phyloP scores from a whole-genome alignment of 495 filamentous ascomycete genomes.

The Podospora pseudocomata region DNA sequence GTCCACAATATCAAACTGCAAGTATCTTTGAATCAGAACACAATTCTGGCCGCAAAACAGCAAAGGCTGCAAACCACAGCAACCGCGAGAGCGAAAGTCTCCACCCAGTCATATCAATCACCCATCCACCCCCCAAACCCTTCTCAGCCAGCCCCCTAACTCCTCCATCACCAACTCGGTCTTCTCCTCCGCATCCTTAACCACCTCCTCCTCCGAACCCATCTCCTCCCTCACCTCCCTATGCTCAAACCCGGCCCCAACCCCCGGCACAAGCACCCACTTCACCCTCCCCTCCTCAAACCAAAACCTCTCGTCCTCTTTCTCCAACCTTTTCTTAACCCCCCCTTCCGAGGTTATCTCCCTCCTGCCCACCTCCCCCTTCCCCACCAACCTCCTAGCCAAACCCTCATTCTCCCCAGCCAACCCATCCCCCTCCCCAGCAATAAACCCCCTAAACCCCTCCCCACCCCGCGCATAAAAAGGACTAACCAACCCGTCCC shows the following conservation, averaged over 20 bases:
- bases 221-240: conserved; percentile 23
- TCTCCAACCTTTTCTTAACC: conserved; percentile 12
- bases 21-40: background rate
- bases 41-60: conserved; percentile 1
- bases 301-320: conserved; percentile 31
- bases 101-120: background rate
- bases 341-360: conserved; percentile 1
- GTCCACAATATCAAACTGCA: conserved; percentile 1
- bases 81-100: too few species aligned
- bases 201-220: conserved; percentile 26
- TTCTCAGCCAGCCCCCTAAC: conserved; percentile 32
- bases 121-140: conserved; percentile 24
- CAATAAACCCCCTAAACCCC: conserved; percentile 46
- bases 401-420: conserved; percentile 37
- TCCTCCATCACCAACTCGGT: conserved; percentile 25
- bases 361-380: conserved; percentile 21
- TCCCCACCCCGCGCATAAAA: conserved; percentile 26
- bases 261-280: conserved; percentile 41
- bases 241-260: conserved; percentile 38
- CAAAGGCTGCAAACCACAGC: background rate
- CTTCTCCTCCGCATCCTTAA: conserved; percentile 37
- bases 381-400: conserved; percentile 29
- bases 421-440: conserved; percentile 48
- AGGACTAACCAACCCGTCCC: conserved; percentile 34
- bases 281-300: conserved; percentile 28